Percentiles rank a stretch among this genome's conserved stretches.
phyloP scores from a whole-genome alignment of 1,284 basidiomycete genomes.

The Termitomyces sp. region DNA sequence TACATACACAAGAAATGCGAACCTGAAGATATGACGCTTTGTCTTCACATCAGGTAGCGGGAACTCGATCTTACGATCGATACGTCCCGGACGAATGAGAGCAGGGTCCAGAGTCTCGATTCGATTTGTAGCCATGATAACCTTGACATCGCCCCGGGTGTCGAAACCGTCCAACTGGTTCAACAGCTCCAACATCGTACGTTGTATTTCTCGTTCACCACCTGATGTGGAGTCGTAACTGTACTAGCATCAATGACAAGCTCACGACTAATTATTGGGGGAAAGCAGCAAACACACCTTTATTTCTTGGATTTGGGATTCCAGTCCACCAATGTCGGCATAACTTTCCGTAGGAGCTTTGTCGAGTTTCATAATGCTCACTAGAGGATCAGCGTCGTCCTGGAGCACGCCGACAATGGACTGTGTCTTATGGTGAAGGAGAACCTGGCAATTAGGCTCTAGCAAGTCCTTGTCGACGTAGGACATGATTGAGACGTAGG shows the following conservation, averaged over 20 bases:
- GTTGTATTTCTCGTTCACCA: conserved; percentile 97
- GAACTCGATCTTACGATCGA: conserved; percentile 98
- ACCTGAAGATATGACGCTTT: conserved; percentile 97
- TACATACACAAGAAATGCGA: conserved; percentile 8
- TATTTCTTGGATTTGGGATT: conserved; percentile 97
- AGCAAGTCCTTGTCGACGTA: conserved; percentile 99
- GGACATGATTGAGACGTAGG: conserved; percentile 97
- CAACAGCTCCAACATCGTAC: conserved; percentile 97
- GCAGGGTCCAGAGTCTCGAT: conserved; percentile 97
- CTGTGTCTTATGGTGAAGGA: conserved; percentile 96
- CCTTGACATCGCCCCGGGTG: conserved; percentile 97
- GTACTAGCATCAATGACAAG: neutral
- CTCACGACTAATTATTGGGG: neutral
- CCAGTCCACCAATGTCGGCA: conserved; percentile 96
- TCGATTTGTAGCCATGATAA: conserved; percentile 91
- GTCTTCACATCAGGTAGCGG: conserved; percentile 94
- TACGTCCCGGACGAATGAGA: conserved; percentile 95
- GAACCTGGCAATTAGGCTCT: conserved; percentile 93
- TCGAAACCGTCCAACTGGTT: conserved; percentile 99
- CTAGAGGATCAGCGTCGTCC: conserved; percentile 97
- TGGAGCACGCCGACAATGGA: conserved; percentile 93
- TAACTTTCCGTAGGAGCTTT: conserved; percentile 99
- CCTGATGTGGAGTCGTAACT: conserved; percentile 96
- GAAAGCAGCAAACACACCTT: conserved; percentile 53
- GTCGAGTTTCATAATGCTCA: conserved; percentile 98